Evolutionary conservation across 2,329 filamentous ascomycete species (phyloP).

Genomic region (Aspergillus carbonarius): DNA sequence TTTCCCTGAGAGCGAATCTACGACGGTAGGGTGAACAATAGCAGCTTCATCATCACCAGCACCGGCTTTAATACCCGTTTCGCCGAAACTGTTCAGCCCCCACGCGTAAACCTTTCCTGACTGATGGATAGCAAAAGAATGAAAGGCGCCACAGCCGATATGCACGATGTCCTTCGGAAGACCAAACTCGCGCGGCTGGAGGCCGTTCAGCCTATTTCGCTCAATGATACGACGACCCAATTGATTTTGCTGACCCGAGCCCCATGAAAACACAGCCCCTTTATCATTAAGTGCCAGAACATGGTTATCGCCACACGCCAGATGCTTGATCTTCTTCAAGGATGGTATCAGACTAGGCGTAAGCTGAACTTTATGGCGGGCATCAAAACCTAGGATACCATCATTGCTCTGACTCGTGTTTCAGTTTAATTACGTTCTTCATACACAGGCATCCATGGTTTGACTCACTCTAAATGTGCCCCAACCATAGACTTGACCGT

Average conservation of each 20-base stretch:
- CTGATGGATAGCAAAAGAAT: conserved; percentile 73
- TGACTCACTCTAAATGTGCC: conserved; percentile 58
- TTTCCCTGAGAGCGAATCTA: conserved; percentile 63
- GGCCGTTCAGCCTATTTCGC: conserved; percentile 55
- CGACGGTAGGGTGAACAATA: conserved; percentile 68
- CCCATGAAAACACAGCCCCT: conserved; percentile 63
- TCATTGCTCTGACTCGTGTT: conserved; percentile 55
- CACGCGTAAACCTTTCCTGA: conserved; percentile 73
- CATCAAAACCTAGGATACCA: conserved; percentile 60
- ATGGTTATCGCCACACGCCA: conserved; percentile 59
- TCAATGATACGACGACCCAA: conserved; percentile 65
- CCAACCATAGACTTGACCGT: conserved; percentile 62
- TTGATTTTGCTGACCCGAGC: conserved; percentile 67
- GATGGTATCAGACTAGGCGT: conserved; percentile 50
- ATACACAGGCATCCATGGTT: conserved; percentile 7
- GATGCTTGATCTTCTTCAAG: conserved; percentile 55
- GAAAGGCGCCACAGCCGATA: conserved; percentile 72
- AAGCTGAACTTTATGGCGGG: conserved; percentile 45
- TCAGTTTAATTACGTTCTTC: conserved; percentile 5
- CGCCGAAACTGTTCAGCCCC: conserved; percentile 84
- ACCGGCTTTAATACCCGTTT: conserved; percentile 66
- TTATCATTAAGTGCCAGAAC: conserved; percentile 58
- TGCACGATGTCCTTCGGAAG: conserved; percentile 59
- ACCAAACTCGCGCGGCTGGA: conserved; percentile 58
- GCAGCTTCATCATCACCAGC: conserved; percentile 69